Evolutionary conservation across 495 filamentous ascomycete genomes (phyloP).

Genomic region (Lophium mytilinum): DNA sequence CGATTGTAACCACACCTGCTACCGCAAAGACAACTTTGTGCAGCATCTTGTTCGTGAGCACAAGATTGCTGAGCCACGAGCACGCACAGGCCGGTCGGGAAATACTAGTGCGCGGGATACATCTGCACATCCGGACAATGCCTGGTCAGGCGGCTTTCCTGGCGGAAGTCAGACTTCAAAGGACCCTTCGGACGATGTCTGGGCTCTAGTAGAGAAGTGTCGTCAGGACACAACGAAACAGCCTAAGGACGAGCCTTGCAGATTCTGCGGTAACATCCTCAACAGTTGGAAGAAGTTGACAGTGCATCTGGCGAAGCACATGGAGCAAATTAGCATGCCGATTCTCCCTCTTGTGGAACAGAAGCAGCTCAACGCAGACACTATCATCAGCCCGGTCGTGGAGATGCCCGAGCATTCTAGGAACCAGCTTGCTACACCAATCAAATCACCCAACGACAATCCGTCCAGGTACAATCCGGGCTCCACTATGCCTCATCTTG

Average conservation of each 20-base stretch:
- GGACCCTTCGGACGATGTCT: constrained; percentile 50
- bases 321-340: constrained; percentile 88
- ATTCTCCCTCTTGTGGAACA: constrained; percentile 61
- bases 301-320: constrained; percentile 90
- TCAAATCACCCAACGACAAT: constrained; percentile 17
- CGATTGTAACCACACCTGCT: constrained; percentile 80
- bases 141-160: constrained; percentile 36
- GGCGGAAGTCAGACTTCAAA: constrained; percentile 35
- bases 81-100: constrained; percentile 21
- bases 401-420: constrained; percentile 16
- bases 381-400: constrained; percentile 24
- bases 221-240: constrained; percentile 57
- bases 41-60: constrained; percentile 94
- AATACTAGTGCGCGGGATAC: constrained; percentile 35
- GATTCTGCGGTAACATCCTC: constrained; percentile 80
- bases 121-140: constrained; percentile 1
- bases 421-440: constrained; percentile 16
- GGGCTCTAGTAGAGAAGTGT: constrained; percentile 72
- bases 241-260: constrained; percentile 75
- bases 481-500: constrained; percentile 2
- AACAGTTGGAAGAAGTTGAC: constrained; percentile 90
- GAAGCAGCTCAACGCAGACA: constrained; percentile 25
- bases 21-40: constrained; percentile 89
- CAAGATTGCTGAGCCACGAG: constrained; percentile 72
- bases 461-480: constrained; percentile 23